A percentile compares a stretch with the other conserved stretches of the same genome.
Conservation (phyloP, 2,329 filamentous ascomycete genomes). For the Colletotrichum coccodes region DNA sequence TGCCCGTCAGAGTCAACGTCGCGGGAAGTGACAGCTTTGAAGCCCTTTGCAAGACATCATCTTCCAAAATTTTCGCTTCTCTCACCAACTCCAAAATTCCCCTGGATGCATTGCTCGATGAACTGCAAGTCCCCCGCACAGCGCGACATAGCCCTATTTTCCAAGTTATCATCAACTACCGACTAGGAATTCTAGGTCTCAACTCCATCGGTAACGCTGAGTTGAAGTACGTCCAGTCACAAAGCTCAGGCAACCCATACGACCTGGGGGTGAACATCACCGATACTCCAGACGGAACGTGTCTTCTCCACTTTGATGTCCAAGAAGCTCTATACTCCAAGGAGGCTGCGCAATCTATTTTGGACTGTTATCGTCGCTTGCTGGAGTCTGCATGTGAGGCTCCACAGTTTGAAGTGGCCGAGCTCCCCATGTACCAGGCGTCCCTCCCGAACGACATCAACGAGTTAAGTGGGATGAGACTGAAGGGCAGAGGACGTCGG, state of each 20-base stretch:
- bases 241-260: slow-evolving; percentile 7
- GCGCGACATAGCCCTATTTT: slow-evolving; percentile 56
- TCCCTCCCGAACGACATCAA: too few relatives aligned
- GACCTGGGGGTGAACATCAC: slow-evolving; percentile 13
- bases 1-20: slow-evolving; percentile 53
- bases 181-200: slow-evolving; percentile 33
- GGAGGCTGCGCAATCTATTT: neutral
- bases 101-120: slow-evolving; percentile 57
- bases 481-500: neutral
- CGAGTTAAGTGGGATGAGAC: too few relatives aligned
- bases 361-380: neutral
- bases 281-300: neutral
- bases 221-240: neutral
- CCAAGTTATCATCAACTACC: slow-evolving; percentile 53
- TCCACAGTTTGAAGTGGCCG: neutral
- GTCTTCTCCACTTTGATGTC: neutral
- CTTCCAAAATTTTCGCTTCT: slow-evolving; percentile 41
- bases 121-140: slow-evolving; percentile 52
- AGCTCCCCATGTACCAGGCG: neutral
- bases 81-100: slow-evolving; percentile 56
- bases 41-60: neutral
- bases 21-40: neutral
- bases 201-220: neutral
- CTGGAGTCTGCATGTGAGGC: neutral
- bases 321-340: neutral